phyloP scores from a whole-genome alignment of 768 basidiomycete species.

The Neoboletus magnificus region DNA sequence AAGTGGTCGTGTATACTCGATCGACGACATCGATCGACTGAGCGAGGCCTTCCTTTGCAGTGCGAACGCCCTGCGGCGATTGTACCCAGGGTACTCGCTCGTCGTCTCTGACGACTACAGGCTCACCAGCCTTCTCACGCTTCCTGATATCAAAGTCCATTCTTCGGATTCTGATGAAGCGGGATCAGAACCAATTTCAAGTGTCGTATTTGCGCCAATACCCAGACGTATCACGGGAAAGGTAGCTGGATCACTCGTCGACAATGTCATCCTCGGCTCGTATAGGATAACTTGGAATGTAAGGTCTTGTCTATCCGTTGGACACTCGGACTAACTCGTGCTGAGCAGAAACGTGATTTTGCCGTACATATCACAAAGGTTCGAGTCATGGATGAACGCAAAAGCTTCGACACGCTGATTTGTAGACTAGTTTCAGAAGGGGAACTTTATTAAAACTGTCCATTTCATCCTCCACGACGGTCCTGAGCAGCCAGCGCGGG shows the following conservation, averaged over 20 bases:
- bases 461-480: conserved; percentile 63
- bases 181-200: conserved; percentile 46
- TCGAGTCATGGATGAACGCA: conserved; percentile 11
- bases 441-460: conserved; percentile 25
- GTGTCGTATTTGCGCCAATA: conserved; percentile 47
- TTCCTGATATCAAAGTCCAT: conserved; percentile 46
- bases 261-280: conserved; percentile 50
- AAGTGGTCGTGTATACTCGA: conserved; percentile 10
- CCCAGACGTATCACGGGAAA: conserved; percentile 37
- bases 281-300: conserved; percentile 62
- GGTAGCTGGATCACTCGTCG: conserved; percentile 51
- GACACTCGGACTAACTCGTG: not conserved
- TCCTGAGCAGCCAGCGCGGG: conserved; percentile 45
- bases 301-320: conserved; percentile 16
- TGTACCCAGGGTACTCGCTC: conserved; percentile 62
- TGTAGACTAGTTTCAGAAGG: conserved; percentile 29
- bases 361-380: conserved; percentile 52
- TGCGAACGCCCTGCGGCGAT: conserved; percentile 48
- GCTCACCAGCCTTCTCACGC: conserved; percentile 46
- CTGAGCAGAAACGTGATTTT: conserved; percentile 50
- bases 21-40: conserved; percentile 5
- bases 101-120: conserved; percentile 48
- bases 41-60: conserved; percentile 11
- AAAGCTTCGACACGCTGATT: not conserved
- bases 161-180: conserved; percentile 48